A percentile compares a stretch with the other conserved stretches of the same genome.
Evolutionary conservation across 2,329 filamentous ascomycete genomes (phyloP).

Genomic region (Penicillium sclerotigenum): DNA sequence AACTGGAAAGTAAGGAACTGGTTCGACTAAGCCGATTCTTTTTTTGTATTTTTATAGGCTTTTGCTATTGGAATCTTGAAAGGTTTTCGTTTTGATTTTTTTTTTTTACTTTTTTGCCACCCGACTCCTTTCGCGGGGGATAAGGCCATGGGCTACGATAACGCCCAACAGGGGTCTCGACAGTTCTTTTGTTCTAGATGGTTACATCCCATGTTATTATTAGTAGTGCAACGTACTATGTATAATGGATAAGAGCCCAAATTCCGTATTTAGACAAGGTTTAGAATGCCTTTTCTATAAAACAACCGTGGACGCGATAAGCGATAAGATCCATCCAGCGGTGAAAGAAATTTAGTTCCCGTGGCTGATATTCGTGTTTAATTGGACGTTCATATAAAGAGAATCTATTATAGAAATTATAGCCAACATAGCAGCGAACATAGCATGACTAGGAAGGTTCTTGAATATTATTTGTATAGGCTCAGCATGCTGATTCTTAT

Average conservation of each 20-base stretch:
- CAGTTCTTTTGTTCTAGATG: background rate
- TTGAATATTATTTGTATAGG: background rate
- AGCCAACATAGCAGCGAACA: too few relatives aligned
- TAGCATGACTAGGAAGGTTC: background rate
- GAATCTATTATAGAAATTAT: background rate
- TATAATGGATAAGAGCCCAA: background rate
- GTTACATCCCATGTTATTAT: background rate
- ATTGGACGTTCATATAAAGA: background rate
- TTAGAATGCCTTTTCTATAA: background rate
- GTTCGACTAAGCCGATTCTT: background rate
- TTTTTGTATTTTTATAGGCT: background rate
- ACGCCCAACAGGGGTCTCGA: background rate
- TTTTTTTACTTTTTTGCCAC: constrained; percentile 4
- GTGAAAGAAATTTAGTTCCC: constrained; percentile 1
- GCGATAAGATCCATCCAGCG: constrained; percentile 9
- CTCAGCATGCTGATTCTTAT: background rate
- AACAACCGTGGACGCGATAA: constrained; percentile 7
- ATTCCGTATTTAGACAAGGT: background rate
- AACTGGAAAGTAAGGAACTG: background rate
- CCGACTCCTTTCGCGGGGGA: constrained; percentile 9
- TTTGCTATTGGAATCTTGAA: too few relatives aligned
- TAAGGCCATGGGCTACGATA: background rate
- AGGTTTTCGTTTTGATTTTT: background rate
- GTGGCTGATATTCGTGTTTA: background rate
- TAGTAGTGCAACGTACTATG: background rate